Percentiles rank a stretch among this genome's conserved stretches.
Evolutionary conservation across 352 stramenopile species (phyloP).

Genomic region (Blastocystis sp.): DNA sequence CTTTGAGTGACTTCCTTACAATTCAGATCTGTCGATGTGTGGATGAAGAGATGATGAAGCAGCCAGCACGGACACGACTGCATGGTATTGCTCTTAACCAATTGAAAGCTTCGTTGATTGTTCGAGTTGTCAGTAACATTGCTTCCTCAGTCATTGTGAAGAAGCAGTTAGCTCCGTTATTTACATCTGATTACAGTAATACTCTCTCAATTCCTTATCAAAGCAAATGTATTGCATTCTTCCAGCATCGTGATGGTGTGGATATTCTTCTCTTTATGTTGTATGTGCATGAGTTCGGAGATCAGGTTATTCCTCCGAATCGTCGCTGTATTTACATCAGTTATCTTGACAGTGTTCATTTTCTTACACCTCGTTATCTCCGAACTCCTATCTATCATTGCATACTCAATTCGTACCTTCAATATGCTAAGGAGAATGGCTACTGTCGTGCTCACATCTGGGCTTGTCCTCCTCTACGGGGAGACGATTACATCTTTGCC

Average conservation of each 20-base stretch:
- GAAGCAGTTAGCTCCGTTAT: background rate
- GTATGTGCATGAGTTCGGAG: slow-evolving; percentile 79
- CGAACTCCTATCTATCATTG: slow-evolving; percentile 79
- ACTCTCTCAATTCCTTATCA: slow-evolving; percentile 53
- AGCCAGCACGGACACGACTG: background rate
- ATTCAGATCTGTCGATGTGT: background rate
- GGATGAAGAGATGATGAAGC: slow-evolving; percentile 9
- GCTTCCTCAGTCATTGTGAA: background rate
- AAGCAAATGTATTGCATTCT: slow-evolving; percentile 74
- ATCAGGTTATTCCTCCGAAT: slow-evolving; percentile 69
- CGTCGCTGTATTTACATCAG: slow-evolving; percentile 77
- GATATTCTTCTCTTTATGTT: slow-evolving; percentile 80
- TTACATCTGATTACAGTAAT: background rate
- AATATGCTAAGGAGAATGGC: slow-evolving; percentile 77
- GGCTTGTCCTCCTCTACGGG: slow-evolving; percentile 78
- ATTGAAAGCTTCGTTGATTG: background rate
- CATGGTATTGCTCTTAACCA: background rate
- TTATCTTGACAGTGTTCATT: slow-evolving; percentile 80
- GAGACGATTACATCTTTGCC: slow-evolving; percentile 81
- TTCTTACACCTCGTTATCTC: slow-evolving; percentile 78
- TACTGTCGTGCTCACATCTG: slow-evolving; percentile 80
- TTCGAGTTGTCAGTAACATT: slow-evolving; percentile 31
- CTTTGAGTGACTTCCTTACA: slow-evolving; percentile 23
- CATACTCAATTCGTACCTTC: slow-evolving; percentile 77
- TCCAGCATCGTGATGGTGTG: slow-evolving; percentile 78